Percentiles rank a stretch among this genome's conserved stretches.
These are phyloP conservation scores for Amauroascus niger DNA, from an alignment of 2,329 filamentous ascomycete species.

Conservation along the genomic window DNA sequence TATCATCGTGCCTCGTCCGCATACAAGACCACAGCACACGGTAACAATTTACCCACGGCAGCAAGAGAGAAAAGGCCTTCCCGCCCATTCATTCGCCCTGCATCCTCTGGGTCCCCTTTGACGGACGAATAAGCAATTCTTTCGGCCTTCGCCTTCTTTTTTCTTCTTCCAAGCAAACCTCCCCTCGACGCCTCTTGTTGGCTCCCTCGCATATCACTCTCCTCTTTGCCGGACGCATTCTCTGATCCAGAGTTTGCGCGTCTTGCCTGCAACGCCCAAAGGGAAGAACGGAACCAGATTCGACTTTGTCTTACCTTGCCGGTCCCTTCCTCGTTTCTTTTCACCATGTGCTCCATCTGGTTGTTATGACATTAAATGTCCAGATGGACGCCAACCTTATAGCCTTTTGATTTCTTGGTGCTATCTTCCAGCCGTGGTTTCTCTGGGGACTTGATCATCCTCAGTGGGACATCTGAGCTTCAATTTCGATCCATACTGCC, in stretches of 20 bases:
- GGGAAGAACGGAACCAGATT: neutral
- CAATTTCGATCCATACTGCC: neutral
- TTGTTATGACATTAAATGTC: constrained; percentile 38
- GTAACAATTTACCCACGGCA: neutral
- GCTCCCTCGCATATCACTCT: neutral
- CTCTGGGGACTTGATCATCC: neutral
- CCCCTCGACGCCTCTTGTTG: neutral
- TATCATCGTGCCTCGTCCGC: neutral
- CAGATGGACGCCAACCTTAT: constrained; percentile 26
- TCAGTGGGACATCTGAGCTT: neutral
- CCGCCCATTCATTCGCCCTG: constrained; percentile 3
- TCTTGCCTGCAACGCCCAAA: neutral
- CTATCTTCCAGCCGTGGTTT: neutral
- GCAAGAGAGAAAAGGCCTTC: no score
- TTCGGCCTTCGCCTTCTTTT: neutral
- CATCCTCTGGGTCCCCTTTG: neutral
- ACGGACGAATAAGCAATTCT: constrained; percentile 4
- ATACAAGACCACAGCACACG: neutral
- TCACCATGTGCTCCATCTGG: constrained; percentile 28
- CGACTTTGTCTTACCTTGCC: neutral
- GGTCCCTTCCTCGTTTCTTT: constrained; percentile 7
- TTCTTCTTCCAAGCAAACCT: constrained; percentile 1
- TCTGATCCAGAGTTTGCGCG: neutral
- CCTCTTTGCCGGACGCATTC: constrained; percentile 1
- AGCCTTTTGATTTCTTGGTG: constrained; percentile 15